Conservation (phyloP, 352 stramenopile genomes). For the Thalassiosira hispida region DNA sequence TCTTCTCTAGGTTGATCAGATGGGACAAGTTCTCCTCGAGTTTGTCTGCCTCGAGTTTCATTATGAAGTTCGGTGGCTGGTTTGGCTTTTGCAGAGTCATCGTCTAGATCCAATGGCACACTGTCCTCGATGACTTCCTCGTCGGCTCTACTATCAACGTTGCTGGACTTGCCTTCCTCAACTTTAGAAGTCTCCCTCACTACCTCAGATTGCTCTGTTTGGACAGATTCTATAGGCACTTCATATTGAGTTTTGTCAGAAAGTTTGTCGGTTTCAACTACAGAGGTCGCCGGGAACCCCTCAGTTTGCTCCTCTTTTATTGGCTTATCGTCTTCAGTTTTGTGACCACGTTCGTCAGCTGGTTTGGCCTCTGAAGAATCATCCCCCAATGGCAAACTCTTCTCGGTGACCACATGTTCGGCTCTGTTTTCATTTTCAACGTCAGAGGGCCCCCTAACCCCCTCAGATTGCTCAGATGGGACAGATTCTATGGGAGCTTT, state of each 20-base stretch:
- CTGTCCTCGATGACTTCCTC: too few relatives aligned
- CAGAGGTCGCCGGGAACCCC: too few relatives aligned
- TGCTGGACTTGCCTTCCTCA: too few relatives aligned
- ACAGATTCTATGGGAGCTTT: conserved; percentile 12
- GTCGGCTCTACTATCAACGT: too few relatives aligned
- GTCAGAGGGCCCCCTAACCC: not conserved
- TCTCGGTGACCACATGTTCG: too few relatives aligned
- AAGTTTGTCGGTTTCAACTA: not conserved
- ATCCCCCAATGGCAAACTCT: too few relatives aligned
- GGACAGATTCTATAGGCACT: conserved; percentile 11
- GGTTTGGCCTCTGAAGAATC: too few relatives aligned
- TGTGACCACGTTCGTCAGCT: too few relatives aligned
- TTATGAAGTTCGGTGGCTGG: not conserved
- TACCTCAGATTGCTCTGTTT: not conserved
- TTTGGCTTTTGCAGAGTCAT: conserved; percentile 9
- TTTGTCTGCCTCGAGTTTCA: not conserved
- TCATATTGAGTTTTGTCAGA: not conserved
- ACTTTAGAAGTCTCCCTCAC: not conserved
- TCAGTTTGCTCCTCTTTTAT: too few relatives aligned
- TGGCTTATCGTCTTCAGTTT: too few relatives aligned
- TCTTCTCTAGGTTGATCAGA: not conserved
- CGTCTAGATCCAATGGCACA: not conserved
- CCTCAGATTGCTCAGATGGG: not conserved
- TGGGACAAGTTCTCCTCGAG: not conserved
- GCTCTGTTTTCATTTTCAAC: not conserved